Evolutionary conservation across 2,329 filamentous ascomycete species (phyloP).

Genomic region (Aspergillus sp.): DNA sequence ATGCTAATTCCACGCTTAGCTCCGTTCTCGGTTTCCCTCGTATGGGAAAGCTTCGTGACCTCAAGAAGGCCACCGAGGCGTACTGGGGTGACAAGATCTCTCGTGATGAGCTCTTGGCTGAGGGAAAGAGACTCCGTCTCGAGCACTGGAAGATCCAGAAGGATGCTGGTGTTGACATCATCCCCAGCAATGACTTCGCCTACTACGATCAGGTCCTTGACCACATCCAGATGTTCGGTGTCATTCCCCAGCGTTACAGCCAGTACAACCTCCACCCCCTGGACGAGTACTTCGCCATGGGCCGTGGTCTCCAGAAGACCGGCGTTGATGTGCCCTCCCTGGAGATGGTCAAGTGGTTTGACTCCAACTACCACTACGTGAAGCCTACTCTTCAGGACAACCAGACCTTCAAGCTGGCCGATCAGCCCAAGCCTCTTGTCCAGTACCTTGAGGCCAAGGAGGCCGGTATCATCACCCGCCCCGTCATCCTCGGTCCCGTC

Average conservation of each 20-base stretch:
- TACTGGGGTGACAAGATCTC: slow-evolving; percentile 96
- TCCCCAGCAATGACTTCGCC: slow-evolving; percentile 99
- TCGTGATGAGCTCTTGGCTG: slow-evolving; percentile 81
- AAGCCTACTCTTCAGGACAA: slow-evolving; percentile 97
- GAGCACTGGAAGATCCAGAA: slow-evolving; percentile 99
- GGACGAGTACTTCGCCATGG: slow-evolving; percentile 99
- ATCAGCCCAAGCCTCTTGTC: slow-evolving; percentile 85
- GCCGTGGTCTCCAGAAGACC: slow-evolving; percentile 93
- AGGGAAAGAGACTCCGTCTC: slow-evolving; percentile 94
- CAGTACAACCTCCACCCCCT: slow-evolving; percentile 81
- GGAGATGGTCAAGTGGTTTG: slow-evolving; percentile 99
- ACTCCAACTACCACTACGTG: slow-evolving; percentile 99
- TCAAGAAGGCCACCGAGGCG: slow-evolving; percentile 99
- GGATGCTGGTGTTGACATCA: slow-evolving; percentile 93
- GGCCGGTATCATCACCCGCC: slow-evolving; percentile 87
- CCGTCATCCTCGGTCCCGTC: slow-evolving; percentile 91
- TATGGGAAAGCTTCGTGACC: slow-evolving; percentile 96
- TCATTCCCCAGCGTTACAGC: slow-evolving; percentile 88
- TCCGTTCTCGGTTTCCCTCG: slow-evolving; percentile 97
- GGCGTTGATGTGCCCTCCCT: slow-evolving; percentile 45
- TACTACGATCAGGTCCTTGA: slow-evolving; percentile 97
- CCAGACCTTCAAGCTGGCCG: slow-evolving; percentile 88
- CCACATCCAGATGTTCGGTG: slow-evolving; percentile 97
- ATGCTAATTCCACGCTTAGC: slow-evolving; percentile 26
- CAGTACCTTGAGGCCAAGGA: slow-evolving; percentile 98